phyloP scores from a whole-genome alignment of 371 early-diverging fungal species.

The Haplosporangium sp. region DNA sequence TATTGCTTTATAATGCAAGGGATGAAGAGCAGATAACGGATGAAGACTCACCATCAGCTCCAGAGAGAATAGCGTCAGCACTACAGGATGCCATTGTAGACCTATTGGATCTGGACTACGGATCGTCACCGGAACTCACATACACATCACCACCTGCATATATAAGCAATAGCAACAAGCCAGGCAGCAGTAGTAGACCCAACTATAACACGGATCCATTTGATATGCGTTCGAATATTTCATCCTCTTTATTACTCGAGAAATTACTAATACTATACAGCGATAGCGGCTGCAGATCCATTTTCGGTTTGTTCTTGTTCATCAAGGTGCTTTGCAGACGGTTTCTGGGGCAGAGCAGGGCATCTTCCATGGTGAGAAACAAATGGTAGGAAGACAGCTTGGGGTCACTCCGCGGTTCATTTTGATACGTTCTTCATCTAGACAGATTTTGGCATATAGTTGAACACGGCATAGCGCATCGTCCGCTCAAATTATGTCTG shows the following conservation, averaged over 20 bases:
- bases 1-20: slow-evolving; percentile 38
- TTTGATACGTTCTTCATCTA: slow-evolving; percentile 3
- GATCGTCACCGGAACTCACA: slow-evolving; percentile 24
- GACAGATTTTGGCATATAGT: slow-evolving; percentile 10
- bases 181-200: slow-evolving; percentile 4
- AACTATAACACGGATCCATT: slow-evolving; percentile 40
- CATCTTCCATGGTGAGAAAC: background rate
- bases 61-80: slow-evolving; percentile 58
- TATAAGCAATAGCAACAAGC: background rate
- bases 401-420: background rate
- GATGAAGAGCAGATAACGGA: slow-evolving; percentile 67
- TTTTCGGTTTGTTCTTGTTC: background rate
- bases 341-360: background rate
- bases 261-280: background rate
- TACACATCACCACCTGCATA: slow-evolving; percentile 24
- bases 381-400: background rate
- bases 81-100: slow-evolving; percentile 68
- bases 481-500: slow-evolving; percentile 2
- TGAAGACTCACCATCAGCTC: slow-evolving; percentile 53
- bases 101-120: slow-evolving; percentile 63
- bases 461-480: slow-evolving; percentile 11
- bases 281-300: background rate
- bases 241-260: background rate
- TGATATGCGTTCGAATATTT: slow-evolving; percentile 39
- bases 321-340: background rate